Percentiles rank a stretch among this genome's conserved stretches.
Evolutionary conservation across 208 protist genomes (phyloP).

Genomic region (Endotrypanum monterogeii): DNA sequence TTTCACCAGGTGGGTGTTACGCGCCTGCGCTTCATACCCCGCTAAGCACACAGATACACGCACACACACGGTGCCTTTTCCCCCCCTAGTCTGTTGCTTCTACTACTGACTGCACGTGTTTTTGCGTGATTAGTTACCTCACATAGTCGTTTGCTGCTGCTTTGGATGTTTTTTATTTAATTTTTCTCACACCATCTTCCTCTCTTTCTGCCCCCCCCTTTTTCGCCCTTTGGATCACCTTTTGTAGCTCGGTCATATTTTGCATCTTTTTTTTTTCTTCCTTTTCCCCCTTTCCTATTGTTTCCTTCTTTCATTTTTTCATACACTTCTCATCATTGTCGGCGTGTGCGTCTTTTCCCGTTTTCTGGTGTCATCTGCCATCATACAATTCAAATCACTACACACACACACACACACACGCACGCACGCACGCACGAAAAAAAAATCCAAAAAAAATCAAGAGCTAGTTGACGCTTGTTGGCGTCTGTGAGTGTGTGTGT

Average conservation of each 20-base stretch:
- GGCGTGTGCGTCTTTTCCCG: background rate
- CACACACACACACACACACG: background rate
- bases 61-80: background rate
- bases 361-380: background rate
- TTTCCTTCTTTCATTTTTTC: background rate
- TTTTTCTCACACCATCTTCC: background rate
- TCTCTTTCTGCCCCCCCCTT: background rate
- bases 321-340: background rate
- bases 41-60: too few relatives aligned
- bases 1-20: background rate
- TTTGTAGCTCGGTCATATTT: background rate
- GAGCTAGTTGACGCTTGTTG: too few relatives aligned
- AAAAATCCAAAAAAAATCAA: background rate
- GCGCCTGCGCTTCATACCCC: slow-evolving; percentile 1
- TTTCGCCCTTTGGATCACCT: background rate
- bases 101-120: background rate
- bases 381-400: background rate
- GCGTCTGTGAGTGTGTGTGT: slow-evolving; percentile 6
- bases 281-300: background rate
- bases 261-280: background rate
- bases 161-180: too few relatives aligned
- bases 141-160: background rate
- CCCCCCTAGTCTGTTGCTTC: background rate
- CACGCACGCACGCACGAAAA: background rate
- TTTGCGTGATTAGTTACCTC: background rate